Conservation (phyloP, 2,329 filamentous ascomycete species). For the Trichoderma asperellum region DNA sequence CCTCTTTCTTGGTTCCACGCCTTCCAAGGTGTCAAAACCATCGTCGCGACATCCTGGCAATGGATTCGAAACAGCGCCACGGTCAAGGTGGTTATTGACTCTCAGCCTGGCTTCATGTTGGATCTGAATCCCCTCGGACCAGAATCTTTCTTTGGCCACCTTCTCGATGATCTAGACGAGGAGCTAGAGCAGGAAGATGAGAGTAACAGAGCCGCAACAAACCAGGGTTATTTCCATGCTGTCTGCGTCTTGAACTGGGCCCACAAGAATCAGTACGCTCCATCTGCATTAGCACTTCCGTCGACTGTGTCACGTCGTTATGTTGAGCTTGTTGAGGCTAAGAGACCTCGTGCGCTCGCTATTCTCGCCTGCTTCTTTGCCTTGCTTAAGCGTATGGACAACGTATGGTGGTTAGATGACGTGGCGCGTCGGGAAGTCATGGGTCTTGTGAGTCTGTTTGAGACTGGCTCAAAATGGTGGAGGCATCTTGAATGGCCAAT, state of each 20-base stretch:
- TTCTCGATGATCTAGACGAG: constrained; percentile 61
- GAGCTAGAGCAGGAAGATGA: constrained; percentile 50
- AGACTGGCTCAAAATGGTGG: constrained; percentile 64
- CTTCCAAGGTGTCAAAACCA: constrained; percentile 68
- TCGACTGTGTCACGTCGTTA: constrained; percentile 65
- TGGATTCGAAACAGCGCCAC: constrained; percentile 62
- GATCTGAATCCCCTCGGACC: constrained; percentile 57
- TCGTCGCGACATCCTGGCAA: constrained; percentile 66
- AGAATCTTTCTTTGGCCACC: constrained; percentile 62
- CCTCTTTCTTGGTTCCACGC: constrained; percentile 69
- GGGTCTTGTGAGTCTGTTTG: constrained; percentile 63
- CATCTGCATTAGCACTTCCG: constrained; percentile 64
- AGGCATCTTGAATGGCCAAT: constrained; percentile 64
- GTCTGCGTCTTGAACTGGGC: constrained; percentile 70
- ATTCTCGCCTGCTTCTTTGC: constrained; percentile 71
- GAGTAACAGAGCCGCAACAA: constrained; percentile 39
- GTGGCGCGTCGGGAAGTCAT: constrained; percentile 68
- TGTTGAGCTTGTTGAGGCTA: constrained; percentile 61
- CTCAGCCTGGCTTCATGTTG: constrained; percentile 64
- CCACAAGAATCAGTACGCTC: constrained; percentile 62
- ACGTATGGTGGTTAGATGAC: constrained; percentile 71
- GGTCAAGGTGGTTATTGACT: constrained; percentile 65
- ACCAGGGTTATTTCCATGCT: constrained; percentile 64
- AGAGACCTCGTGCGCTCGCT: constrained; percentile 63
- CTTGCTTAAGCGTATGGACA: constrained; percentile 63